Conservation (phyloP, 768 basidiomycete species). For the Artomyces pyxidatus region DNA sequence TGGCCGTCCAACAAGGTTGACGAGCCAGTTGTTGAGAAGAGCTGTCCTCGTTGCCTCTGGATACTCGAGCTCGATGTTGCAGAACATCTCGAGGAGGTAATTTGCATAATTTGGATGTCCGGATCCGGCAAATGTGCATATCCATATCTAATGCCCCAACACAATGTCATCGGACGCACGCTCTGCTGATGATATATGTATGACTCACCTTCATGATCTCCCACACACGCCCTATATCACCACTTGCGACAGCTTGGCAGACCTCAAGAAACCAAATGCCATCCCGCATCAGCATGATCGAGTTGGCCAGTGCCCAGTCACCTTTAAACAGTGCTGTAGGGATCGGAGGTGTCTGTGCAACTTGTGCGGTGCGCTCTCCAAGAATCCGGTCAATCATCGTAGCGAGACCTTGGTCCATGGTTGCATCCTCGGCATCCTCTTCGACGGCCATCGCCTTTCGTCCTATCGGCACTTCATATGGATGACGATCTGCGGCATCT, state of each 20-base stretch:
- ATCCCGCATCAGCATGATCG: conserved; percentile 3
- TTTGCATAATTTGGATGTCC: conserved; percentile 4
- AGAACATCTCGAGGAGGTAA: conserved; percentile 9
- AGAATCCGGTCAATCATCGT: too few species aligned
- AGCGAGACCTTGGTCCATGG: background rate
- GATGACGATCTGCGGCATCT: background rate
- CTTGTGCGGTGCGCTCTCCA: too few species aligned
- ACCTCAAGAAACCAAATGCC: conserved; percentile 4
- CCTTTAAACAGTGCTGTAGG: background rate
- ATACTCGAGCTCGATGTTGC: conserved; percentile 5
- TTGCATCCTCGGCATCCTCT: background rate
- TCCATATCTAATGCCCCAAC: conserved; percentile 2
- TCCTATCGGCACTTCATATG: background rate
- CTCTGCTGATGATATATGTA: background rate
- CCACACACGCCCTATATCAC: conserved; percentile 5
- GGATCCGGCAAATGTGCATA: conserved; percentile 9
- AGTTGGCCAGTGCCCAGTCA: conserved; percentile 3
- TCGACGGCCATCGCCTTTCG: background rate
- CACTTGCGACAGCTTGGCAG: background rate
- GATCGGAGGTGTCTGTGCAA: too few species aligned
- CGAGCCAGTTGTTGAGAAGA: conserved; percentile 14
- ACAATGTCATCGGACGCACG: background rate
- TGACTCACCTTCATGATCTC: conserved; percentile 5
- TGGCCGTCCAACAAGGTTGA: conserved; percentile 8
- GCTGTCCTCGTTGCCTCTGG: background rate